phyloP scores from a whole-genome alignment of 352 stramenopile genomes.

The Phytophthora tubulina region DNA sequence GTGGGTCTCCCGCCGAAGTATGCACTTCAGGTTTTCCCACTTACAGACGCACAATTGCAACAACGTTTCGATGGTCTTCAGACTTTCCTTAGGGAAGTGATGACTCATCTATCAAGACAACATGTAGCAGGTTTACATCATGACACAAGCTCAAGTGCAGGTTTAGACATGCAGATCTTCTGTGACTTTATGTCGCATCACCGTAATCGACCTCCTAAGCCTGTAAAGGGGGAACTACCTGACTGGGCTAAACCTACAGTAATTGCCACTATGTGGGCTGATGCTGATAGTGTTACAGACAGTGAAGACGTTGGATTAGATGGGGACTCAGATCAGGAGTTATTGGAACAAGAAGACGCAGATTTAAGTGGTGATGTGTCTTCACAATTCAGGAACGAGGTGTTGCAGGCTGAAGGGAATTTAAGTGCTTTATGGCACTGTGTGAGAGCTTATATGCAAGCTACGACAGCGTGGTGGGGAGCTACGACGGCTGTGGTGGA shows the following conservation, averaged over 20 bases:
- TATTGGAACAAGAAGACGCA: constrained; percentile 6
- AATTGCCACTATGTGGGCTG: constrained; percentile 47
- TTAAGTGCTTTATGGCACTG: constrained; percentile 82
- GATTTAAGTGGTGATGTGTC: constrained; percentile 32
- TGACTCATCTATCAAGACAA: constrained; percentile 52
- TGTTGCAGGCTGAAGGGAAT: constrained; percentile 78
- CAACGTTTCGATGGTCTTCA: constrained; percentile 78
- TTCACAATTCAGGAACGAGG: constrained; percentile 74
- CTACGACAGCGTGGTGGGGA: constrained; percentile 70
- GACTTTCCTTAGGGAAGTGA: constrained; percentile 61
- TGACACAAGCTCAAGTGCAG: constrained; percentile 61
- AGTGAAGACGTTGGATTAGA: constrained; percentile 68
- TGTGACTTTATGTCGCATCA: constrained; percentile 79
- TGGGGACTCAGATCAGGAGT: constrained; percentile 31
- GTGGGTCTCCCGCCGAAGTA: constrained; percentile 86
- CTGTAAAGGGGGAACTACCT: constrained; percentile 54
- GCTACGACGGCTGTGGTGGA: constrained; percentile 62
- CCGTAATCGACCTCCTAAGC: constrained; percentile 67
- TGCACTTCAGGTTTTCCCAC: constrained; percentile 79
- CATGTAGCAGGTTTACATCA: constrained; percentile 70
- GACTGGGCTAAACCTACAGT: constrained; percentile 65
- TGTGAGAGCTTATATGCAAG: constrained; percentile 67
- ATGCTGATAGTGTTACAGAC: constrained; percentile 68
- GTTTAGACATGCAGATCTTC: constrained; percentile 88
- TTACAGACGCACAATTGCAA: constrained; percentile 66